Evolutionary conservation across 306 rosid genomes (phyloP).

Genomic region (Hippophae rhamnoides): DNA sequence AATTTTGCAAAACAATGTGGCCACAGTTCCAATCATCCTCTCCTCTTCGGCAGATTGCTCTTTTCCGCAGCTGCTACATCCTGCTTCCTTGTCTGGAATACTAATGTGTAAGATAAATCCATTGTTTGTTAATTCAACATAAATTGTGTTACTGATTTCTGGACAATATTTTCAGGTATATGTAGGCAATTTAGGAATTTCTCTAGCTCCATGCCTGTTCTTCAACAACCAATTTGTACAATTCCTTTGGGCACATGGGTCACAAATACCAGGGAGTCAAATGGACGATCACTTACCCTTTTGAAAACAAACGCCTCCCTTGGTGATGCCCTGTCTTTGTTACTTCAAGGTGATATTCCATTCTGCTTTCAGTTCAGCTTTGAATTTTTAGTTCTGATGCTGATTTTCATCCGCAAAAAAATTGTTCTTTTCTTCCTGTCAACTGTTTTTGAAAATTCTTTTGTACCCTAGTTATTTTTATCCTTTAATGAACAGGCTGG

Average conservation of each 20-base stretch:
- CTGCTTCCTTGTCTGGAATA: conserved; percentile 65
- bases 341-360: conserved; percentile 58
- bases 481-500: too few relatives aligned
- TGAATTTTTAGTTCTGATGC: not conserved
- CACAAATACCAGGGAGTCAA: conserved; percentile 69
- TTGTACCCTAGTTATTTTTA: too few relatives aligned
- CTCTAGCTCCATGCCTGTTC: conserved; percentile 66
- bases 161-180: conserved; percentile 51
- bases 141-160: conserved; percentile 31
- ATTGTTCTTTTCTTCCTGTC: too few relatives aligned
- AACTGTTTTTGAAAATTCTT: too few relatives aligned
- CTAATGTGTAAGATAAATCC: conserved; percentile 49
- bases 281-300: conserved; percentile 55
- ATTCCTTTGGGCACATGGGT: conserved; percentile 77
- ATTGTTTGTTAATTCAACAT: conserved; percentile 5
- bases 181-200: conserved; percentile 72
- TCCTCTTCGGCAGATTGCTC: conserved; percentile 48
- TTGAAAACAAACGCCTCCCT: conserved; percentile 65
- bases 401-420: too few relatives aligned
- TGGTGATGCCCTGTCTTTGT: conserved; percentile 51
- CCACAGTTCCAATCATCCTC: conserved; percentile 56
- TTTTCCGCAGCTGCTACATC: conserved; percentile 58
- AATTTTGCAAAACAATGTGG: conserved; percentile 60
- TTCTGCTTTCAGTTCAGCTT: conserved; percentile 6
- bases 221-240: conserved; percentile 60